A percentile compares a stretch with the other conserved stretches of the same genome.
Conservation (phyloP, 2,329 filamentous ascomycete genomes). For the Sporothrix pallida region DNA sequence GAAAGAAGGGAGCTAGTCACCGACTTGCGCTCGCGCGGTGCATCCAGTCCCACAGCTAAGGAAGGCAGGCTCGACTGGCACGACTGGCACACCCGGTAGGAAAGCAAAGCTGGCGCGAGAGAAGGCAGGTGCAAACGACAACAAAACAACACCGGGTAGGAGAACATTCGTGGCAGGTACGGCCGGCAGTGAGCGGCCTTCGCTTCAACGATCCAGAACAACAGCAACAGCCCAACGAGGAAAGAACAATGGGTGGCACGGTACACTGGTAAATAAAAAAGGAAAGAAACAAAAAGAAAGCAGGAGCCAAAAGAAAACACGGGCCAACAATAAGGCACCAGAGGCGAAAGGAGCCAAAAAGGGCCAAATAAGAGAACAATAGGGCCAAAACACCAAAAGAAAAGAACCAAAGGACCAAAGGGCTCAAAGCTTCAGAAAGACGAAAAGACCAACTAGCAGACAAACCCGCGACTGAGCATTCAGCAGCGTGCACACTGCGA, state of each 20-base stretch:
- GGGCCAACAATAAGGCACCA: not conserved
- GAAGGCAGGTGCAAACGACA: conserved; percentile 8
- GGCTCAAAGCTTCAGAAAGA: not conserved
- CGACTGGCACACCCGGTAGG: not conserved
- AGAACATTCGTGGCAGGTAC: not conserved
- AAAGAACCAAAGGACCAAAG: not conserved
- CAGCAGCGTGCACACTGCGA: not conserved
- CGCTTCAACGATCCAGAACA: not conserved
- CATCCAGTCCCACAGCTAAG: not conserved
- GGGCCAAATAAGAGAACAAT: not conserved
- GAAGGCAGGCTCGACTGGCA: not conserved
- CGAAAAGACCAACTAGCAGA: not conserved
- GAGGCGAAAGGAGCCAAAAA: not conserved
- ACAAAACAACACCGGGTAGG: not conserved
- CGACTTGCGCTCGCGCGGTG: conserved; percentile 4
- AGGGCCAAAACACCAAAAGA: not conserved
- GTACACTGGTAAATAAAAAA: not conserved
- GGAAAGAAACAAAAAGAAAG: not conserved
- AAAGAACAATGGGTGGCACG: not conserved
- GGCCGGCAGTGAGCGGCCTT: not conserved
- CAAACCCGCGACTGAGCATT: not conserved
- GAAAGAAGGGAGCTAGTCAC: not conserved
- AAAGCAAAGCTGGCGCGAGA: not conserved
- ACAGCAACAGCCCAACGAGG: not conserved
- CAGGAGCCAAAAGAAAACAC: not conserved